Base-by-base conservation (phyloP, 768 basidiomycete genomes). In the Rhodosporidiobolus sp. region DNA sequence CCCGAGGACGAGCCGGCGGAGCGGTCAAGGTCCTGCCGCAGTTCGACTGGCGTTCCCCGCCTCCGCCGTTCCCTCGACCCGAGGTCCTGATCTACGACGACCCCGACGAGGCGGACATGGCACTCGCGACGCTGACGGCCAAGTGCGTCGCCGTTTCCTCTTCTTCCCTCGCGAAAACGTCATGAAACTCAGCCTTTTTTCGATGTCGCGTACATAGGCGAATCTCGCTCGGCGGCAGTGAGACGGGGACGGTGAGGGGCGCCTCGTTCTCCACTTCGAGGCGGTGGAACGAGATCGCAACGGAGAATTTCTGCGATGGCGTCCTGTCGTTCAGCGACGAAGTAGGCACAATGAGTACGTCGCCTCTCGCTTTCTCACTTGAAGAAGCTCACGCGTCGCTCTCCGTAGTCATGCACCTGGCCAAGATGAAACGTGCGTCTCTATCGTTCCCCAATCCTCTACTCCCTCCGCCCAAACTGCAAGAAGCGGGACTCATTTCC, bases 351-450 rank as follows among this genome's bases (percentile, higher is more conserved):
- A 22, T 30, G 22, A 3, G 30, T 56, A 22, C 30, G 32, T 50
- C 24, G 0, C 24, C 3, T 53, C 8, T 26, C 24, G 7, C 24
- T 12, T 14, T 34, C 26, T 38, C 11, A 28, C 2, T 24, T 4
- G 20, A 9, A 14, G 4, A 35, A 1, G 12, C 49, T 52, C 11
- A 48, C 45, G 22, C 24, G 30, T 7, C 4, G 60, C 6, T 34
- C 9, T 8, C 12, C 11, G 22, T 52, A 63, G 63, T 65, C 9
- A 38, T 65, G 22, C 35, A 46, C 3, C 12, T 55, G 16, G 63
- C 63, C 11, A 20, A 24, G 11, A 63, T 63, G 63, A 35, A 63
- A n/a, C 63, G 63, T 63, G 35, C 3, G 63, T 43, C n/a, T n/a
- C n/a, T 53, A 12, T 7, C 10, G n/a, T n/a, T 55, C 30, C 19